Evolutionary conservation across 371 early-diverging fungal species (phyloP).

Genomic region (Choanephora cucurbitarum): DNA sequence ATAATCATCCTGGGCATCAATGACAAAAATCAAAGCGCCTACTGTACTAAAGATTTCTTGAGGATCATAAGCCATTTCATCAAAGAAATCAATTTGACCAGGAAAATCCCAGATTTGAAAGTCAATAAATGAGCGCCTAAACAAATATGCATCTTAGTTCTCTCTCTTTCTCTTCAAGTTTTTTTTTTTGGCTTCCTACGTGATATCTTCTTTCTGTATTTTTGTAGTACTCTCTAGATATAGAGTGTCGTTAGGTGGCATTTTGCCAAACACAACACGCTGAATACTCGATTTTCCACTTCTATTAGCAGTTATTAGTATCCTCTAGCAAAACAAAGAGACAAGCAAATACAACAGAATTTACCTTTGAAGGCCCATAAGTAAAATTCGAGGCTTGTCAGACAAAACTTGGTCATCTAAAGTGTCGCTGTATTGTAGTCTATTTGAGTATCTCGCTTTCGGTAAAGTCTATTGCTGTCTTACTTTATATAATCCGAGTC

Average conservation of each 20-base stretch:
- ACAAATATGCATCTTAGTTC: too few relatives aligned
- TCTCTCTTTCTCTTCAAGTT: too few relatives aligned
- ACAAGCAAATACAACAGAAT: too few relatives aligned
- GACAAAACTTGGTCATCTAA: slow-evolving; percentile 38
- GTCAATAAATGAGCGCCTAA: slow-evolving; percentile 78
- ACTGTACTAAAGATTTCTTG: slow-evolving; percentile 75
- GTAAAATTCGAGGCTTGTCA: slow-evolving; percentile 61
- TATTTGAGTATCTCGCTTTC: too few relatives aligned
- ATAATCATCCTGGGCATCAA: slow-evolving; percentile 95
- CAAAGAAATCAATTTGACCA: slow-evolving; percentile 85
- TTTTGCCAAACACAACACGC: slow-evolving; percentile 90
- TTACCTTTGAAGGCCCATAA: slow-evolving; percentile 74
- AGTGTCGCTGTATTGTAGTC: slow-evolving; percentile 33
- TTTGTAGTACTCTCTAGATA: slow-evolving; percentile 87
- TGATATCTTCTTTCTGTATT: slow-evolving; percentile 75
- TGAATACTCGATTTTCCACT: slow-evolving; percentile 95
- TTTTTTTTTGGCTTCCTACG: slow-evolving; percentile 49
- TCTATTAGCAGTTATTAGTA: slow-evolving; percentile 50
- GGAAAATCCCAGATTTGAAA: slow-evolving; percentile 95
- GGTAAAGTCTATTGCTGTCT: not conserved
- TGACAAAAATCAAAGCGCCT: slow-evolving; percentile 88
- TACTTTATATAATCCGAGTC: slow-evolving; percentile 31
- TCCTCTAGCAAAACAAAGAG: slow-evolving; percentile 6
- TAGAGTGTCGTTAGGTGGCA: slow-evolving; percentile 91
- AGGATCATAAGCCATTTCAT: slow-evolving; percentile 67